Base-by-base conservation (phyloP, 768 basidiomycete genomes). In the Termitomyces sp. region DNA sequence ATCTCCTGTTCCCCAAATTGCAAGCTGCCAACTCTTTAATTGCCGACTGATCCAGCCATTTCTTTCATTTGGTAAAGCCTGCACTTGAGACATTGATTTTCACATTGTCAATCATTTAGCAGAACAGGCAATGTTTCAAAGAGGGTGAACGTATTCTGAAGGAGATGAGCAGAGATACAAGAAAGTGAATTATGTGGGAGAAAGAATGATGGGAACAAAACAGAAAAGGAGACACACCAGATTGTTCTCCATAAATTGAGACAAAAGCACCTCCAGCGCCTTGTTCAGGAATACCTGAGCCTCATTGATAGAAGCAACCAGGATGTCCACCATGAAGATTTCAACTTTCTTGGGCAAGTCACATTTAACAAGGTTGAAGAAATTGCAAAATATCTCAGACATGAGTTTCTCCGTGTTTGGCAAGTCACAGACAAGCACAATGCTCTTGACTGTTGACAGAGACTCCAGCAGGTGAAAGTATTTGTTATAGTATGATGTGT, bases 381-480 rank as follows among this genome's bases (percentile, higher is more conserved):
- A 83, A 64, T 86, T 86, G 64, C 84, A 84, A 72, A 98, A 98
- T 59, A 93, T 83, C 43, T 90, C 86, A 53, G 75, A 70, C 76
- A 94, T 85, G 59, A 97, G 81, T 51, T 93, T 89, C 59, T 98
- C 96, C 12, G 86, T 85, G 36, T 84, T 84, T 4, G 88, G 91
- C 14, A 98, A 81, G 72, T 98, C 96, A 72, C 92, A 94, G 14
- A 97, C 86, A 64, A 98, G 82, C 13, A 94, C 92, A 32, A 97
- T 87, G 64, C 89, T 92, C 80, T 98, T 98, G 67, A 98, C 94
- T 35, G 90, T 90, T 2, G 94, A 91, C 26, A 99, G 78, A 26
- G 88, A 92, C 65, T 98, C 94, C 30, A 98, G 81, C n/a, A 98
- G 81, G 67, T 94, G 93, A 65, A 88, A 96, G 72, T 97, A 98